Conservation (phyloP, 106 monocot genomes). For the Ottelia alismoides region DNA sequence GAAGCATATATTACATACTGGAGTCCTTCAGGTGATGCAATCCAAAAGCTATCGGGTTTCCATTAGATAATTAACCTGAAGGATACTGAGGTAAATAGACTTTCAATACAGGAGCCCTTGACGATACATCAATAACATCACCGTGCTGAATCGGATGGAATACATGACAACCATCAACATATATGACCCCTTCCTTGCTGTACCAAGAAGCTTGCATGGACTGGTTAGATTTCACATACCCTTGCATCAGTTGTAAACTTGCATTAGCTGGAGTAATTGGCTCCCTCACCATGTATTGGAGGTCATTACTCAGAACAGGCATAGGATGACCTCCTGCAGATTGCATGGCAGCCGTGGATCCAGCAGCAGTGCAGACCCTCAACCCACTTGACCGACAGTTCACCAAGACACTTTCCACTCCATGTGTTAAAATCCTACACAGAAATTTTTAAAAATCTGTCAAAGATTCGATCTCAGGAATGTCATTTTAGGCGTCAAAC, state of each 20-base stretch:
- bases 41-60: too few species aligned
- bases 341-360: slow-evolving; percentile 96
- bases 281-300: slow-evolving; percentile 94
- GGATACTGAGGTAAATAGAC: slow-evolving; percentile 62
- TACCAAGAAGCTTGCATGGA: slow-evolving; percentile 47
- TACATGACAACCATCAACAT: slow-evolving; percentile 82
- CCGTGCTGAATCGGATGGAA: slow-evolving; percentile 53
- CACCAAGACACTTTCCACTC: too few species aligned
- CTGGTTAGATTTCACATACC: slow-evolving; percentile 36
- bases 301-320: slow-evolving; percentile 46
- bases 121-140: slow-evolving; percentile 51
- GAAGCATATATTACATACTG: too few species aligned
- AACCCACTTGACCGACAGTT: slow-evolving; percentile 85
- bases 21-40: too few species aligned
- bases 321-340: slow-evolving; percentile 81
- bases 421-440: too few species aligned
- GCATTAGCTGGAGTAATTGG: slow-evolving; percentile 38
- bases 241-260: slow-evolving; percentile 49
- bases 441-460: too few species aligned
- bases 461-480: too few species aligned
- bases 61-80: too few species aligned
- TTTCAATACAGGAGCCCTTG: slow-evolving; percentile 57
- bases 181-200: slow-evolving; percentile 58
- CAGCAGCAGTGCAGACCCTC: slow-evolving; percentile 72
- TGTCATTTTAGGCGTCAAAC: too few species aligned